Evolutionary conservation across 2,329 filamentous ascomycete species (phyloP).

Genomic region (Ophiobolus disseminans): DNA sequence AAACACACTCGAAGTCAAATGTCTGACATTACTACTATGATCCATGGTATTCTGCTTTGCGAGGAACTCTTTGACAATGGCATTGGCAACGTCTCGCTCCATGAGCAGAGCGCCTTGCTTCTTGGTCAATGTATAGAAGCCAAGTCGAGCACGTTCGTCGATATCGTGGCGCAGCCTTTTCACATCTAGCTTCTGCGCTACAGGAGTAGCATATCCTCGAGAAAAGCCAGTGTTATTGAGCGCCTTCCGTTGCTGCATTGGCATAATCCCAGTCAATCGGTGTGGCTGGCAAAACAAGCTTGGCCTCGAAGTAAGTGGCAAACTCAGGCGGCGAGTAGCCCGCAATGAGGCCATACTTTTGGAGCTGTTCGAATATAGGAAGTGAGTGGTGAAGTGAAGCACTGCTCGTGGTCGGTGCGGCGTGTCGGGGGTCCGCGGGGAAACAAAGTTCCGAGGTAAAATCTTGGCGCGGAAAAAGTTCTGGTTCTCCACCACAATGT

Average conservation of each 20-base stretch:
- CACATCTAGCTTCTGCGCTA: slow-evolving; percentile 18
- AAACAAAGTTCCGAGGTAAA: slow-evolving; percentile 19
- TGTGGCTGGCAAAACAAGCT: too few species aligned
- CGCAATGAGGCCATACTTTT: too few species aligned
- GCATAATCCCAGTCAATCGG: too few species aligned
- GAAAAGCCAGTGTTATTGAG: too few species aligned
- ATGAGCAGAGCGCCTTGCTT: slow-evolving; percentile 24
- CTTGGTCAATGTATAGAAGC: slow-evolving; percentile 27
- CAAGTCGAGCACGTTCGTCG: slow-evolving; percentile 28
- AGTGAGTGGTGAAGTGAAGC: not conserved
- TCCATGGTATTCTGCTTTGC: slow-evolving; percentile 25
- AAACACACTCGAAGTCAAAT: slow-evolving; percentile 31
- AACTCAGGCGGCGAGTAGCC: too few species aligned
- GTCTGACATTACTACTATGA: slow-evolving; percentile 21
- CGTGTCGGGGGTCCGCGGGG: slow-evolving; percentile 27
- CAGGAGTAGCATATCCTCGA: slow-evolving; percentile 20
- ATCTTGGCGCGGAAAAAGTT: slow-evolving; percentile 37
- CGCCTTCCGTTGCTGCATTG: too few species aligned
- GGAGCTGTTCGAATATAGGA: slow-evolving; percentile 5
- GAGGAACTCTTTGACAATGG: slow-evolving; percentile 36
- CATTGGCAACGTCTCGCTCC: slow-evolving; percentile 23
- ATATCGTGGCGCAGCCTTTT: slow-evolving; percentile 26
- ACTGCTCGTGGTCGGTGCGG: too few species aligned
- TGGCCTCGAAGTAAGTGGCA: too few species aligned
- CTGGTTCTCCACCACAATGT: slow-evolving; percentile 33